A percentile compares a stretch with the other conserved stretches of the same genome.
These are phyloP conservation scores for Flaveria trinervia DNA, from an alignment of 129 eudicot species.

Conservation along the genomic window DNA sequence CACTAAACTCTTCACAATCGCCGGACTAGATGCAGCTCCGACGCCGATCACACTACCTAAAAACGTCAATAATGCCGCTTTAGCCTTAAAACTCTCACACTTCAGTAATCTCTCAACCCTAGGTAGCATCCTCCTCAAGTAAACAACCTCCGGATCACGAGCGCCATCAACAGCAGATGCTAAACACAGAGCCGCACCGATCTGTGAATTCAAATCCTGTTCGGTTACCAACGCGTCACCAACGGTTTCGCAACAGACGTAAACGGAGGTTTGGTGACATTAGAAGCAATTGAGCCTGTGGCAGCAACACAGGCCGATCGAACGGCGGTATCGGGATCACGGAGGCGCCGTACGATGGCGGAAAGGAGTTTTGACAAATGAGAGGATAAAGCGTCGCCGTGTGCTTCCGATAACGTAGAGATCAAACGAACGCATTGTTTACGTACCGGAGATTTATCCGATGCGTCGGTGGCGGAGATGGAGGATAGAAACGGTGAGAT, in stretches of 20 bases:
- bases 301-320: slow-evolving; percentile 73
- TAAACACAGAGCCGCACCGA: slow-evolving; percentile 77
- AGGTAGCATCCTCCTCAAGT: slow-evolving; percentile 57
- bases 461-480: slow-evolving; percentile 66
- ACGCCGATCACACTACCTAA: slow-evolving; percentile 66
- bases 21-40: slow-evolving; percentile 51
- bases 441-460: slow-evolving; percentile 72
- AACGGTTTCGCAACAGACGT: slow-evolving; percentile 58
- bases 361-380: slow-evolving; percentile 67
- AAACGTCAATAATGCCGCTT: slow-evolving; percentile 64
- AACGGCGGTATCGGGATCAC: slow-evolving; percentile 74
- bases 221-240: slow-evolving; percentile 76
- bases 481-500: slow-evolving; percentile 68
- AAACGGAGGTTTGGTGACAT: slow-evolving; percentile 59
- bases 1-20: slow-evolving; percentile 50
- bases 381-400: slow-evolving; percentile 59
- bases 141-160: slow-evolving; percentile 52
- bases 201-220: slow-evolving; percentile 72
- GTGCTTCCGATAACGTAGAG: slow-evolving; percentile 62
- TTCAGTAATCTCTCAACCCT: slow-evolving; percentile 67
- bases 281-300: slow-evolving; percentile 50
- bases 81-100: slow-evolving; percentile 77
- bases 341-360: slow-evolving; percentile 71
- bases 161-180: slow-evolving; percentile 68
- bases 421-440: slow-evolving; percentile 66